Evolutionary conservation across 306 rosid species (phyloP).

Genomic region (Acmispon strigosus): DNA sequence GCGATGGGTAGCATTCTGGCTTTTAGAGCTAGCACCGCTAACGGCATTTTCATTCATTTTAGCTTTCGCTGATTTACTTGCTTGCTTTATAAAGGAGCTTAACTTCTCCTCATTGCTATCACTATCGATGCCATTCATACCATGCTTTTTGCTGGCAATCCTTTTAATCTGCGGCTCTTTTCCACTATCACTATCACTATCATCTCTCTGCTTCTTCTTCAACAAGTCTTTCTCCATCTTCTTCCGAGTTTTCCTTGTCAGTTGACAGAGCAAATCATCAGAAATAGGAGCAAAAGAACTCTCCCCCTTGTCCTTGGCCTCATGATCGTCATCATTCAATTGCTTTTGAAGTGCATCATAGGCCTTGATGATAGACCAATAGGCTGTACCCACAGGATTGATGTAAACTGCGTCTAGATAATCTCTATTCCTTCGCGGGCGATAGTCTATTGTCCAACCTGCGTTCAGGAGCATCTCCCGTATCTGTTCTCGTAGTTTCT

Average conservation of each 20-base stretch:
- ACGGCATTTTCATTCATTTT: slow-evolving; percentile 54
- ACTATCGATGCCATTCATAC: slow-evolving; percentile 53
- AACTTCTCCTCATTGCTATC: slow-evolving; percentile 73
- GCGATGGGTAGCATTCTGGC: slow-evolving; percentile 35
- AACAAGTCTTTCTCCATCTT: slow-evolving; percentile 80
- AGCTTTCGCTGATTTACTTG: slow-evolving; percentile 61
- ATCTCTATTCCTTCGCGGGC: slow-evolving; percentile 96
- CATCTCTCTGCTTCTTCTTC: slow-evolving; percentile 42
- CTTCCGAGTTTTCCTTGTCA: slow-evolving; percentile 91
- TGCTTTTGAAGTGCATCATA: slow-evolving; percentile 96
- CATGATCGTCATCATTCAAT: slow-evolving; percentile 45
- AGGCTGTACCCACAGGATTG: slow-evolving; percentile 83
- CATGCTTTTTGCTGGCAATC: slow-evolving; percentile 40
- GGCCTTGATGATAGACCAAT: slow-evolving; percentile 98
- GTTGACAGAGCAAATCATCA: slow-evolving; percentile 76
- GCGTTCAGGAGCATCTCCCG: slow-evolving; percentile 79
- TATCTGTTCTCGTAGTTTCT: slow-evolving; percentile 80
- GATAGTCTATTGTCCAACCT: slow-evolving; percentile 92
- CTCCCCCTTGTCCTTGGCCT: slow-evolving; percentile 45
- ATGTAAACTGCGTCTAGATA: slow-evolving; percentile 95
- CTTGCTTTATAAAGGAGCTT: slow-evolving; percentile 78
- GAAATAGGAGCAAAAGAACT: slow-evolving; percentile 64
- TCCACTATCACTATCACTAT: slow-evolving; percentile 47
- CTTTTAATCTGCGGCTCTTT: slow-evolving; percentile 38
- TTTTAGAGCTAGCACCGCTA: slow-evolving; percentile 38